Evolutionary conservation across 169 alveolate species (phyloP).

Genomic region (Theileria luwenshuni): DNA sequence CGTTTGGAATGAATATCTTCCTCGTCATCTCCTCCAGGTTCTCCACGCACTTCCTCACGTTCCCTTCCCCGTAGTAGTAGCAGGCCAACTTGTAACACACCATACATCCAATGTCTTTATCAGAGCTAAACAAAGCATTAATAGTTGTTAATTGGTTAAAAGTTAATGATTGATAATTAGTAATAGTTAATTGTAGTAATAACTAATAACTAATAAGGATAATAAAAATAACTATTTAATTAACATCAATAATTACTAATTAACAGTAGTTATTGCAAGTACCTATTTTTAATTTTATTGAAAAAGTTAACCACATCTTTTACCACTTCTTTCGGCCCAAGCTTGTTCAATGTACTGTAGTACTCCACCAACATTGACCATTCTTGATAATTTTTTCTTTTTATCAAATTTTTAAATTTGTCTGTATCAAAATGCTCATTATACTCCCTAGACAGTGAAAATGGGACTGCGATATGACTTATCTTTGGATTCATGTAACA

Average conservation of each 20-base stretch:
- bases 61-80: conserved; percentile 15
- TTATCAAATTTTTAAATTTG: neutral
- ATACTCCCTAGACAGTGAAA: conserved; percentile 3
- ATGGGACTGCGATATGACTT: conserved; percentile 17
- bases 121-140: conserved; percentile 20
- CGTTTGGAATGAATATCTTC: conserved; percentile 12
- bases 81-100: conserved; percentile 26
- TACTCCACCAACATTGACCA: conserved; percentile 14
- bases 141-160: neutral
- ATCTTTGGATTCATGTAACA: conserved; percentile 21
- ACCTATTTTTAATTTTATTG: conserved; percentile 9
- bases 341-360: neutral
- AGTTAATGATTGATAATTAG: neutral
- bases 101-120: conserved; percentile 18
- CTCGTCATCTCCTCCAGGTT: conserved; percentile 6
- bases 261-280: neutral
- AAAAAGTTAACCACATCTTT: neutral
- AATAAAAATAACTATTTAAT: neutral
- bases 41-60: neutral
- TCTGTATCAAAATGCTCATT: neutral
- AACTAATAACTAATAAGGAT: neutral
- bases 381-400: neutral
- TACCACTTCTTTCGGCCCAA: neutral
- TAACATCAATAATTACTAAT: neutral
- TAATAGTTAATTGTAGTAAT: neutral